Percentiles rank a stretch among this genome's conserved stretches.
These are phyloP conservation scores for Xylaria longipes DNA, from an alignment of 495 filamentous ascomycete genomes.

Conservation along the genomic window DNA sequence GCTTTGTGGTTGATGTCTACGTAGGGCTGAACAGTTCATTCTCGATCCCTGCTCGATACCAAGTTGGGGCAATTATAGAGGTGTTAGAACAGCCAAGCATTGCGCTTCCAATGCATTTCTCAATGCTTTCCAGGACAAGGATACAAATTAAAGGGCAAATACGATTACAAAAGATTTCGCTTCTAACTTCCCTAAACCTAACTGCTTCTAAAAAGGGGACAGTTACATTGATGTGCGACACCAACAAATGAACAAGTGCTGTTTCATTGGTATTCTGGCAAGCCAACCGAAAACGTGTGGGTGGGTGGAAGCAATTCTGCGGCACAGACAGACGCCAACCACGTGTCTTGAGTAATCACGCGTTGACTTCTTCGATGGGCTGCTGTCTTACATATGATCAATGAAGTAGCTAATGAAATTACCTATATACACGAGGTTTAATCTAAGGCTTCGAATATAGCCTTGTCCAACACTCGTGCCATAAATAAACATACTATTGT, in stretches of 20 bases:
- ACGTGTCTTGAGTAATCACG: slow-evolving; percentile 15
- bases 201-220: slow-evolving; percentile 22
- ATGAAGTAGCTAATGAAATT: not conserved
- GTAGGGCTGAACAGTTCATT: slow-evolving; percentile 11
- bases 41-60: not conserved
- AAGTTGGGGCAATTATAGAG: not conserved
- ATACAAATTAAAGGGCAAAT: not conserved
- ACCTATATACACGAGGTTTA: not conserved
- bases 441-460: not conserved
- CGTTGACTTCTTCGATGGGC: not conserved
- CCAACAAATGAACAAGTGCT: slow-evolving; percentile 1
- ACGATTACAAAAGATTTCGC: not conserved
- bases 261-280: slow-evolving; percentile 3
- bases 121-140: not conserved
- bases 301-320: slow-evolving; percentile 10
- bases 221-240: slow-evolving; percentile 3
- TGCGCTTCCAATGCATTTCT: not conserved
- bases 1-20: not conserved
- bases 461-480: not conserved
- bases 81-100: not conserved
- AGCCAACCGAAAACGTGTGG: slow-evolving; percentile 11
- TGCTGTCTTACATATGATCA: slow-evolving; percentile 6
- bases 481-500: slow-evolving; percentile 16
- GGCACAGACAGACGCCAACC: slow-evolving; percentile 24
- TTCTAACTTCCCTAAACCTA: not conserved